Percentiles rank a stretch among this genome's conserved stretches.
phyloP scores from a whole-genome alignment of 1,284 basidiomycete species.

The Leccinum griseonigrum region DNA sequence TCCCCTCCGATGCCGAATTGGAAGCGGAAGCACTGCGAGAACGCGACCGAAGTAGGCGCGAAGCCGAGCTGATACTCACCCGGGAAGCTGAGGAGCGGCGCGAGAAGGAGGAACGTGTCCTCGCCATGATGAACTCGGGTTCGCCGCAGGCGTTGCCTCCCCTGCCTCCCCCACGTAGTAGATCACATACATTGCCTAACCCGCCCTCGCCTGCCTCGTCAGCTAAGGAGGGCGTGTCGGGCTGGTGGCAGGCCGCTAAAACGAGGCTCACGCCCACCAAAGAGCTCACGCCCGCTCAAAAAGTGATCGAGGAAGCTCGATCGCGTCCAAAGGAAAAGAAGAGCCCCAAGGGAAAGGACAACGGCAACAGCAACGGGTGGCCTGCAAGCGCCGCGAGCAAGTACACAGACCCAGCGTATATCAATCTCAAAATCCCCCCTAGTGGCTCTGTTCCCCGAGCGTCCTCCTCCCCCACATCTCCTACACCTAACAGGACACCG shows the following conservation, averaged over 20 bases:
- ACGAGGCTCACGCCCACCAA: slow-evolving; percentile 75
- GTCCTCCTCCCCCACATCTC: slow-evolving; percentile 49
- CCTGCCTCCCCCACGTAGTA: slow-evolving; percentile 50
- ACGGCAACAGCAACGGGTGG: slow-evolving; percentile 44
- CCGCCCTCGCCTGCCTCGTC: slow-evolving; percentile 61
- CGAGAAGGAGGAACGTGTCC: slow-evolving; percentile 67
- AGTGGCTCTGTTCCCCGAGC: slow-evolving; percentile 37
- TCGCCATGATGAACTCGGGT: slow-evolving; percentile 59
- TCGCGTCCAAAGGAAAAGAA: slow-evolving; percentile 51
- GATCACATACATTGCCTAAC: slow-evolving; percentile 52
- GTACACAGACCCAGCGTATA: slow-evolving; percentile 50
- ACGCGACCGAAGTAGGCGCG: slow-evolving; percentile 66
- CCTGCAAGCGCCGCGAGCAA: slow-evolving; percentile 50
- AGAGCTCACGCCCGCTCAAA: slow-evolving; percentile 75
- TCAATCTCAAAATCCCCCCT: slow-evolving; percentile 50
- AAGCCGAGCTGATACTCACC: slow-evolving; percentile 72
- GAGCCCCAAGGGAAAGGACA: slow-evolving; percentile 44
- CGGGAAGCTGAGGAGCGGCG: slow-evolving; percentile 66
- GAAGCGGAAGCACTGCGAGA: slow-evolving; percentile 76
- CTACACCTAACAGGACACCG: slow-evolving; percentile 55
- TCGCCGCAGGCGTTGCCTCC: slow-evolving; percentile 27
- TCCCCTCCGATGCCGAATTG: slow-evolving; percentile 71
- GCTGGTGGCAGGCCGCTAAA: slow-evolving; percentile 73
- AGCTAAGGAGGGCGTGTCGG: slow-evolving; percentile 49
- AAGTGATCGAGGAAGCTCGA: slow-evolving; percentile 71